Evolutionary conservation across 2,329 filamentous ascomycete species (phyloP).

Genomic region (Erysiphe pulchra): DNA sequence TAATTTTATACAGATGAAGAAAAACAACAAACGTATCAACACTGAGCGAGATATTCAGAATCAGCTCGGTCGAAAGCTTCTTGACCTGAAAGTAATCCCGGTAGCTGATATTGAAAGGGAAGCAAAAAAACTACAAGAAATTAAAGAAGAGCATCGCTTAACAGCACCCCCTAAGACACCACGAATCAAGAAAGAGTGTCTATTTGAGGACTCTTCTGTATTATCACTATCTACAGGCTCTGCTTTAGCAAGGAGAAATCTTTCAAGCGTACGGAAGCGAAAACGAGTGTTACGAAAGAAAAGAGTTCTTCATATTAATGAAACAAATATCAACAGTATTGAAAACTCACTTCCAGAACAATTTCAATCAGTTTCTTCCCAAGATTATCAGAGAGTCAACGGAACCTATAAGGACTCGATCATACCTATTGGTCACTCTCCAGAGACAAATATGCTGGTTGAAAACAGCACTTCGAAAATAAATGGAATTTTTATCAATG

Average conservation of each 20-base stretch:
- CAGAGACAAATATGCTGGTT: neutral
- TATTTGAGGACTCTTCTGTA: neutral
- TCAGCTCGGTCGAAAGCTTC: conserved; percentile 5
- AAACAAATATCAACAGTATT: neutral
- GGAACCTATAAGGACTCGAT: neutral
- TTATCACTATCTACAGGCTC: neutral
- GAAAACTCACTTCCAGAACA: neutral
- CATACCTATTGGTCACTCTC: neutral
- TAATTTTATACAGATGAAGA: conserved; percentile 6
- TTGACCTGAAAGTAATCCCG: neutral
- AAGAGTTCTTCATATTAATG: neutral
- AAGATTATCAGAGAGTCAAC: neutral
- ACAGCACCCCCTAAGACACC: neutral
- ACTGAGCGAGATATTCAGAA: conserved; percentile 8
- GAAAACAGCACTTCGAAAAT: neutral
- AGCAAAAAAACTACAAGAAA: neutral
- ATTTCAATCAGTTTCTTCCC: neutral
- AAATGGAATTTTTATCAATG: neutral
- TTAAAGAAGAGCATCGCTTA: neutral
- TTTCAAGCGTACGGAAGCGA: neutral
- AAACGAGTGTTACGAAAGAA: neutral
- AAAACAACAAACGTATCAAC: conserved; percentile 9
- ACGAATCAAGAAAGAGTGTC: neutral
- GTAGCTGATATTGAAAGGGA: neutral
- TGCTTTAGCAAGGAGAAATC: neutral